Percentiles rank a stretch among this genome's conserved stretches.
phyloP scores from a whole-genome alignment of 768 basidiomycete genomes.

The Macrolepiota albuminosa region DNA sequence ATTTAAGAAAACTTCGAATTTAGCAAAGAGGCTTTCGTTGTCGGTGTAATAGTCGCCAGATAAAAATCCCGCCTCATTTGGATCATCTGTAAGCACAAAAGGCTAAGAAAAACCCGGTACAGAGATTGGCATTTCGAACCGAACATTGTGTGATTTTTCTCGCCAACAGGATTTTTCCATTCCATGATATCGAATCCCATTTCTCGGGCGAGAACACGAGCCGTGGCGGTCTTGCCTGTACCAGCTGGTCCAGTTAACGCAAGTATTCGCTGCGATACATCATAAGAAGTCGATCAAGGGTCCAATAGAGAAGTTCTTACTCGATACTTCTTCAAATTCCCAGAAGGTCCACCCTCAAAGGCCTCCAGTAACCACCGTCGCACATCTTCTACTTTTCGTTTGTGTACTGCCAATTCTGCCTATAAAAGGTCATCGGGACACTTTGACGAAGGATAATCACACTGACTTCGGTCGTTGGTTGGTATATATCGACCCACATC shows the following conservation, averaged over 20 bases:
- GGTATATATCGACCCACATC: slow-evolving; percentile 63
- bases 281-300: neutral
- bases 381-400: slow-evolving; percentile 74
- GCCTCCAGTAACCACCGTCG: slow-evolving; percentile 73
- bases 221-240: slow-evolving; percentile 82
- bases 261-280: slow-evolving; percentile 61
- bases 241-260: slow-evolving; percentile 87
- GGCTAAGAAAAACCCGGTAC: neutral
- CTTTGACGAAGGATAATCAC: neutral
- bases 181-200: slow-evolving; percentile 79
- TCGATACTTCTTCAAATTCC: slow-evolving; percentile 66
- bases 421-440: slow-evolving; percentile 21
- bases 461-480: slow-evolving; percentile 52
- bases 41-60: slow-evolving; percentile 20
- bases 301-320: slow-evolving; percentile 36
- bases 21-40: slow-evolving; percentile 51
- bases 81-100: slow-evolving; percentile 1
- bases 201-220: slow-evolving; percentile 71
- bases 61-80: neutral
- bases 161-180: slow-evolving; percentile 72
- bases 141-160: slow-evolving; percentile 27
- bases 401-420: slow-evolving; percentile 77
- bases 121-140: slow-evolving; percentile 10
- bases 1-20: slow-evolving; percentile 72
- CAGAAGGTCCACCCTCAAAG: slow-evolving; percentile 59